Conservation (phyloP, 2,329 filamentous ascomycete genomes). For the Aspergillus sp. region DNA sequence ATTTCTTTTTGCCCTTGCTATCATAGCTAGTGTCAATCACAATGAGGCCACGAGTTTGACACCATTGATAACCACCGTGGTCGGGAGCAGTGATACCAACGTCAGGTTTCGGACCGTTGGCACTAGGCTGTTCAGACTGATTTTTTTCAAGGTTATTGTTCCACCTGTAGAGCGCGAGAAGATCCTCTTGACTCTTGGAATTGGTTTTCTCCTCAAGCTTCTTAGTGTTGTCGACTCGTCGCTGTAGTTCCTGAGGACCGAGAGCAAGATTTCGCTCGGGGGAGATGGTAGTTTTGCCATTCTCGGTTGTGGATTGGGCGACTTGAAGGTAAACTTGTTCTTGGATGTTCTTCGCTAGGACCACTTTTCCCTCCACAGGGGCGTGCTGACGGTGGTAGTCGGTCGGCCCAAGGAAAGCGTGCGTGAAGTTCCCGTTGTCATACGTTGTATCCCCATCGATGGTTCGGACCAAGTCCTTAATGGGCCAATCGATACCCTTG, state of each 20-base stretch:
- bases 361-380: slow-evolving; percentile 31
- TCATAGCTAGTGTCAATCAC: slow-evolving; percentile 30
- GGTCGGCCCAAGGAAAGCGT: slow-evolving; percentile 33
- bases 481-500: slow-evolving; percentile 12
- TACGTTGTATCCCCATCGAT: slow-evolving; percentile 19
- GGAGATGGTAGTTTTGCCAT: background rate
- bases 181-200: background rate
- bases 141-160: background rate
- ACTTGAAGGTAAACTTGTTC: slow-evolving; percentile 34
- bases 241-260: background rate
- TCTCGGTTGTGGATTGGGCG: background rate
- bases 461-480: slow-evolving; percentile 10
- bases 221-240: background rate
- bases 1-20: slow-evolving; percentile 15
- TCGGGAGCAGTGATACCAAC: slow-evolving; percentile 16
- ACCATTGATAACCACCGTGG: slow-evolving; percentile 34
- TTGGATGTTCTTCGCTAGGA: slow-evolving; percentile 32
- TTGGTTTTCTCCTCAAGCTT: slow-evolving; percentile 14
- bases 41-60: slow-evolving; percentile 33
- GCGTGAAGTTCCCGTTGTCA: slow-evolving; percentile 34
- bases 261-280: background rate
- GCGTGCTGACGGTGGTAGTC: slow-evolving; percentile 40
- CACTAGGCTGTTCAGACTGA: background rate
- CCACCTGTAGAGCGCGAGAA: background rate
- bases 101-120: background rate